Conservation (phyloP, 2,329 filamentous ascomycete species). For the Dactylella cylindrospora region DNA sequence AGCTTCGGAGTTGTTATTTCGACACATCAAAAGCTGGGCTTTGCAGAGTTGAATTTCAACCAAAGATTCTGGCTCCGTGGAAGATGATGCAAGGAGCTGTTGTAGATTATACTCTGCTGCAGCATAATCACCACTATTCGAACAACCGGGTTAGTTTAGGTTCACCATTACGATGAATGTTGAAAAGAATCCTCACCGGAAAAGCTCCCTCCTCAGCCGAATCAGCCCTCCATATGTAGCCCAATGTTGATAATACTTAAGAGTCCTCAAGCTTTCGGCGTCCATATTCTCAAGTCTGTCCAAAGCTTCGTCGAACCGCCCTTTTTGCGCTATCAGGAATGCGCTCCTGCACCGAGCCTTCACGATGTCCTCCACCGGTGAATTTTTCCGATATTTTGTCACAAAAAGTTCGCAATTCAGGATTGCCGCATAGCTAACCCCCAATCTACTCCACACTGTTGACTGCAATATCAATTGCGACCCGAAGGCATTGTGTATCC, state of each 20-base stretch:
- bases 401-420: slow-evolving; percentile 72
- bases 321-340: slow-evolving; percentile 60
- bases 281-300: slow-evolving; percentile 63
- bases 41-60: slow-evolving; percentile 63
- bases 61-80: slow-evolving; percentile 62
- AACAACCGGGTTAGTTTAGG: neutral
- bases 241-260: slow-evolving; percentile 77
- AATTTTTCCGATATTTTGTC: slow-evolving; percentile 66
- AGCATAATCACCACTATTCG: slow-evolving; percentile 57
- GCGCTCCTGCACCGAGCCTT: slow-evolving; percentile 60
- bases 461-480: slow-evolving; percentile 72
- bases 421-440: slow-evolving; percentile 60
- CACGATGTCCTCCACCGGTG: slow-evolving; percentile 74
- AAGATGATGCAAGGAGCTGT: slow-evolving; percentile 59
- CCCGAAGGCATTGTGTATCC: slow-evolving; percentile 71
- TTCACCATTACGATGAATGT: neutral
- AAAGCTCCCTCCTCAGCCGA: slow-evolving; percentile 65
- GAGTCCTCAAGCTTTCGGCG: slow-evolving; percentile 65
- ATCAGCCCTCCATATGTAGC: slow-evolving; percentile 67
- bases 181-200: slow-evolving; percentile 52
- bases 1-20: slow-evolving; percentile 59
- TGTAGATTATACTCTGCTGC: slow-evolving; percentile 61
- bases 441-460: slow-evolving; percentile 74
- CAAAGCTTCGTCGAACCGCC: slow-evolving; percentile 70
- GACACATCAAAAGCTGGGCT: slow-evolving; percentile 62